phyloP scores from a whole-genome alignment of 495 filamentous ascomycete genomes.

The Talaromyces ruber region DNA sequence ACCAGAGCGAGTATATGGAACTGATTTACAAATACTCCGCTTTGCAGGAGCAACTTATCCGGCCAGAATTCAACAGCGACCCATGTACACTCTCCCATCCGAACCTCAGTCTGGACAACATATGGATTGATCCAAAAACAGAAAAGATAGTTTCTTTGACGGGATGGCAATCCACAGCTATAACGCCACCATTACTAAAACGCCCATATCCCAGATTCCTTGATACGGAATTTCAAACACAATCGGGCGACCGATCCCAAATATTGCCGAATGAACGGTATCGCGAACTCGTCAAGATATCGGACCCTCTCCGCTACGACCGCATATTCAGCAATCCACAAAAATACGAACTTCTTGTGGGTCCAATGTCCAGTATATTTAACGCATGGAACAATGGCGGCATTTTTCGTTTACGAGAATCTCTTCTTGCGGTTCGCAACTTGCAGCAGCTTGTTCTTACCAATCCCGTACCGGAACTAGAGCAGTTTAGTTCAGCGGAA shows the following conservation, averaged over 20 bases:
- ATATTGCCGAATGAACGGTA: background rate
- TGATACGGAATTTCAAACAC: background rate
- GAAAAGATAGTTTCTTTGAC: slow-evolving; percentile 20
- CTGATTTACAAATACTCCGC: slow-evolving; percentile 8
- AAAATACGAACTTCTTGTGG: background rate
- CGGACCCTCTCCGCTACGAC: background rate
- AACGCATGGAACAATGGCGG: background rate
- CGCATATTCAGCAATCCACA: background rate
- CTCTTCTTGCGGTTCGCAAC: background rate
- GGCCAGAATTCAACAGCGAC: slow-evolving; percentile 5
- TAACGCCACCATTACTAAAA: background rate
- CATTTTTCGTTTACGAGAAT: background rate
- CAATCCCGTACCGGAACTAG: background rate
- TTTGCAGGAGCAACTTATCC: slow-evolving; percentile 11
- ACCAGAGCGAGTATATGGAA: slow-evolving; percentile 11
- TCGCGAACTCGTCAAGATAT: background rate
- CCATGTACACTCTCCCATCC: slow-evolving; percentile 18
- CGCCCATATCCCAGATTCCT: background rate
- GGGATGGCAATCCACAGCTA: slow-evolving; percentile 17
- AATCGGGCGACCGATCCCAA: background rate
- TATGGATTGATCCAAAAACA: slow-evolving; percentile 22
- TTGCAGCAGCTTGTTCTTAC: background rate
- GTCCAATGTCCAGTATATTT: background rate
- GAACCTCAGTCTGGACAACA: slow-evolving; percentile 25
- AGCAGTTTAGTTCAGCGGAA: background rate